Evolutionary conservation across 192 early-diverging fungal genomes (phyloP), one percentile per base, ranked within the genome.

Genomic region (Backusella psychrophila): DNA sequence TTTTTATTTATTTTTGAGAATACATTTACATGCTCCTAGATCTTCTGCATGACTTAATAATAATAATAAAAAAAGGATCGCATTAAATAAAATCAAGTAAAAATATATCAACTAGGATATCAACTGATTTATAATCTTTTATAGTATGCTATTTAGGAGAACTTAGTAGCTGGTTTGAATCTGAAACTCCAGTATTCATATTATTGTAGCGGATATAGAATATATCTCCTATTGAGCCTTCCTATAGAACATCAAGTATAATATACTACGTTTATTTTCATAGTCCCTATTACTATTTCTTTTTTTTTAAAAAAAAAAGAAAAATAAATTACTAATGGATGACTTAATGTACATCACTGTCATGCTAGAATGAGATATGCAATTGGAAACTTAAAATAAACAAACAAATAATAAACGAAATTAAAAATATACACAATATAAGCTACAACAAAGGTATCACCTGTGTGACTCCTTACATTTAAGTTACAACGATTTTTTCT

Each of bases 401-500:
- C 9, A 63, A 63, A 63, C 11, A 63, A 63, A 63, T 63, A 29
- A 29, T 63, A 63, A 29, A 63, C 26, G 56, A 63, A 63, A 63
- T 63, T 26, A 63, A 63, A 49, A 49, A 63, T 63, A 29, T 63
- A 63, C 56, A 26, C 11, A 29, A 12, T 26, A 63, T 29, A 63
- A 63, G 23, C 11, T 26, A 63, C 56, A 63, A 63, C 56, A 63
- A 11, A 63, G 21, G 12, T 29, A 63, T 63, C 56, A 63, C 19
- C 56, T 63, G 56, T 29, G 23, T 8, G 29, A 29, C 56, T 23
- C 56, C 56, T 63, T 29, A 63, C 23, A 63, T 63, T 63, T 63
- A 63, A 63, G 56, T 63, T 63, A 63, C 56, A 63, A 63, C 56
- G 56, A 63, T 63, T 29, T 63, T 63, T 63, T 63, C 21, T 59